phyloP scores from a whole-genome alignment of 2,329 filamentous ascomycete species.

The Phialophora macrospora region DNA sequence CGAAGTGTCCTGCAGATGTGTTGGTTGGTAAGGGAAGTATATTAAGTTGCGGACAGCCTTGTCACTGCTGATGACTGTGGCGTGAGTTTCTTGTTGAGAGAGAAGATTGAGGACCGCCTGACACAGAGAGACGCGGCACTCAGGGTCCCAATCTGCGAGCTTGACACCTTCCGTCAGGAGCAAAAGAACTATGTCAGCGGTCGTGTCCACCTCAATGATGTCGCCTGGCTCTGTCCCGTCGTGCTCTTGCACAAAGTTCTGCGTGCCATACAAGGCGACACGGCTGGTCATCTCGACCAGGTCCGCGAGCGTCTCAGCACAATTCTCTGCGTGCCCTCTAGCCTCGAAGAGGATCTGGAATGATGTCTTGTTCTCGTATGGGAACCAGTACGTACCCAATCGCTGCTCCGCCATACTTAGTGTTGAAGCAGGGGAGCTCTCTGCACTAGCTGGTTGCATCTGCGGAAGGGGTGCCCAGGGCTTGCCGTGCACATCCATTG shows the following conservation, averaged over 20 bases:
- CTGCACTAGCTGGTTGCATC: not conserved
- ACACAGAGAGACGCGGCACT: conserved; percentile 27
- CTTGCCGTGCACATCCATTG: conserved; percentile 20
- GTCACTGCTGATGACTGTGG: conserved; percentile 19
- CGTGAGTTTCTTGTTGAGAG: conserved; percentile 22
- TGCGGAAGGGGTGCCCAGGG: conserved; percentile 19
- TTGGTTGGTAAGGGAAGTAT: conserved; percentile 21
- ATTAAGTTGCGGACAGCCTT: conserved; percentile 27
- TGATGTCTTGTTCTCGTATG: conserved; percentile 20
- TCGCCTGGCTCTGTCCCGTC: conserved; percentile 14
- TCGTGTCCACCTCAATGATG: conserved; percentile 13
- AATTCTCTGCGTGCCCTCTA: conserved; percentile 9
- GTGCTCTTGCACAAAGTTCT: conserved; percentile 18
- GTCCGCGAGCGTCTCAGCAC: conserved; percentile 30
- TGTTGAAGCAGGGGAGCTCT: conserved; percentile 4
- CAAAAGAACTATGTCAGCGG: conserved; percentile 19
- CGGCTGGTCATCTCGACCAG: conserved; percentile 37
- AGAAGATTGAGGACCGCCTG: conserved; percentile 33
- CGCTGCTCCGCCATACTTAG: conserved; percentile 35
- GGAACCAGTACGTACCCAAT: conserved; percentile 24
- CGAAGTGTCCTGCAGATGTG: not conserved
- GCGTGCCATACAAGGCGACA: conserved; percentile 27
- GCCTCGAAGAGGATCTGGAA: conserved; percentile 27
- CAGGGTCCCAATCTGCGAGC: conserved; percentile 17
- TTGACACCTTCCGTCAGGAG: conserved; percentile 27